Conservation (phyloP, 2,329 filamentous ascomycete genomes). For the Hortaea sp. region DNA sequence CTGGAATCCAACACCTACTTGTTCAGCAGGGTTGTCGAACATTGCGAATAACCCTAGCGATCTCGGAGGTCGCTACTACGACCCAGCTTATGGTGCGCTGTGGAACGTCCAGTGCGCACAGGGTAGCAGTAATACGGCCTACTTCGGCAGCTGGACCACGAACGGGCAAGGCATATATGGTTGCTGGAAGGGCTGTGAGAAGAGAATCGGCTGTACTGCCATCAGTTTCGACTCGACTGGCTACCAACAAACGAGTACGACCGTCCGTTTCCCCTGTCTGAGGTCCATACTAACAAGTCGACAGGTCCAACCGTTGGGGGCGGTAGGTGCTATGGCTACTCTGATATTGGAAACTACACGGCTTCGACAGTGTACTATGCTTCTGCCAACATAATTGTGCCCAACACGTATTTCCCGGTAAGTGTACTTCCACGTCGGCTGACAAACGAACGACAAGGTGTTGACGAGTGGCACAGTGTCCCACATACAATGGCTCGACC, state of each 20-base stretch:
- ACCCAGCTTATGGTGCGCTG: slow-evolving; percentile 6
- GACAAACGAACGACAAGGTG: too few species aligned
- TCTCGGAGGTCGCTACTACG: slow-evolving; percentile 7
- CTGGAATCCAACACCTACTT: slow-evolving; percentile 5
- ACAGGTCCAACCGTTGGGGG: background rate
- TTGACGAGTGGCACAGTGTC: background rate
- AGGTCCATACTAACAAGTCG: slow-evolving; percentile 1
- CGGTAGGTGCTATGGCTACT: slow-evolving; percentile 4
- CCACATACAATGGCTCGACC: slow-evolving; percentile 1
- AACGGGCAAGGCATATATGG: slow-evolving; percentile 9
- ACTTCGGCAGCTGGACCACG: slow-evolving; percentile 1
- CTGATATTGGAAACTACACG: background rate
- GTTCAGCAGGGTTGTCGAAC: slow-evolving; percentile 1
- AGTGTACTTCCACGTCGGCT: background rate
- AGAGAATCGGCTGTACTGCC: slow-evolving; percentile 6
- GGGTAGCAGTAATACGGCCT: background rate
- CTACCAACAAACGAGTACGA: background rate
- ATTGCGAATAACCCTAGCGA: background rate
- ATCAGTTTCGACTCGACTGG: slow-evolving; percentile 3
- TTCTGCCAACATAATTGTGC: background rate
- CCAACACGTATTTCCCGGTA: background rate
- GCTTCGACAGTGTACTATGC: background rate
- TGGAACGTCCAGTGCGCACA: slow-evolving; percentile 10
- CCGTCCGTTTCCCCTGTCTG: too few species aligned
- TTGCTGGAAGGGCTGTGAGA: slow-evolving; percentile 12